Conservation (phyloP, 2,329 filamentous ascomycete genomes). For the Fusarium coicis region DNA sequence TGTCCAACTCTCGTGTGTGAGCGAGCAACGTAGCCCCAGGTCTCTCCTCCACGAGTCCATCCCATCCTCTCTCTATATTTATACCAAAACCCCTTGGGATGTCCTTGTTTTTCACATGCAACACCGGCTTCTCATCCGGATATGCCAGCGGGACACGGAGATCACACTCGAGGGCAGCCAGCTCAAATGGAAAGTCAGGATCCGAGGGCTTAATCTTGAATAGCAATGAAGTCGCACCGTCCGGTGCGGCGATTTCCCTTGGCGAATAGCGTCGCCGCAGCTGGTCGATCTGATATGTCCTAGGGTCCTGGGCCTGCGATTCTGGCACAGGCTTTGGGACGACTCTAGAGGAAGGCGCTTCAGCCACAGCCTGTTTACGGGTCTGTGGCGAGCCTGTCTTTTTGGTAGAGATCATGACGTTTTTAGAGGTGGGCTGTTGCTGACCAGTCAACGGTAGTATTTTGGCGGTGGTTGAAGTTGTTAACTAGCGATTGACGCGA, state of each 20-base stretch:
- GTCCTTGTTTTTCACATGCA: constrained; percentile 74
- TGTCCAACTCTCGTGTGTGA: constrained; percentile 77
- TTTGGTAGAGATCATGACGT: constrained; percentile 54
- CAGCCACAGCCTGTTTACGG: constrained; percentile 59
- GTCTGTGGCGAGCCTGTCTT: constrained; percentile 45
- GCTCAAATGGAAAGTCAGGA: constrained; percentile 84
- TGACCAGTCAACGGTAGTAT: constrained; percentile 9
- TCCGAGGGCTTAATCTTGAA: constrained; percentile 80
- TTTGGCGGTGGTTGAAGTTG: background rate
- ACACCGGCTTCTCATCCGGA: constrained; percentile 65
- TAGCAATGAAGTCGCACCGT: constrained; percentile 65
- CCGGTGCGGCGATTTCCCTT: constrained; percentile 54
- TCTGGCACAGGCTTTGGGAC: constrained; percentile 74
- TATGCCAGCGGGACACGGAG: constrained; percentile 73
- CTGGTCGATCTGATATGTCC: constrained; percentile 80
- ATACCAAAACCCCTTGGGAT: constrained; percentile 78
- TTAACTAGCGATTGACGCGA: background rate
- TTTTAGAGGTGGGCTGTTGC: constrained; percentile 2
- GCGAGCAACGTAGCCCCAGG: constrained; percentile 69
- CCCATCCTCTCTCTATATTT: constrained; percentile 82
- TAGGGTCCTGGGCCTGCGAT: constrained; percentile 72
- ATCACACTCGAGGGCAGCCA: constrained; percentile 74
- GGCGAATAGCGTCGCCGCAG: constrained; percentile 73
- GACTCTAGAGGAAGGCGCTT: constrained; percentile 59
- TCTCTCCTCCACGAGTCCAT: constrained; percentile 67